Conservation (phyloP, 1,284 basidiomycete genomes). For the Moniliophthora roreri region DNA sequence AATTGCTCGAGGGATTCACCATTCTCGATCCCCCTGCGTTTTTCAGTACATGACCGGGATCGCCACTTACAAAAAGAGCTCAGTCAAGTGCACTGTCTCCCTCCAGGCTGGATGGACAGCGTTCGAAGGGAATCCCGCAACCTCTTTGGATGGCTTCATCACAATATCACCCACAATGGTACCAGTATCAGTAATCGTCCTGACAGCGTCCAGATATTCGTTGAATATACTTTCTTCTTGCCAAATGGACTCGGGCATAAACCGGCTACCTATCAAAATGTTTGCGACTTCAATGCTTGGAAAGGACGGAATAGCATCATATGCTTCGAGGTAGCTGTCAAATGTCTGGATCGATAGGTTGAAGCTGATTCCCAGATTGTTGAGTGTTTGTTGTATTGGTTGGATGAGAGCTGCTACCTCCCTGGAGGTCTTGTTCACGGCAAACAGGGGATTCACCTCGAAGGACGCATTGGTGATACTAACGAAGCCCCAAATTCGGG, state of each 20-base stretch:
- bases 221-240: constrained; percentile 4
- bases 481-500: background rate
- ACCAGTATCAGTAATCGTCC: constrained; percentile 13
- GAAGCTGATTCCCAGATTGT: constrained; percentile 10
- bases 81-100: constrained; percentile 10
- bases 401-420: background rate
- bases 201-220: constrained; percentile 7
- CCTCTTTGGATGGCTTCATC: constrained; percentile 12
- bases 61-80: constrained; percentile 11
- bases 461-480: background rate
- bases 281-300: background rate
- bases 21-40: constrained; percentile 3
- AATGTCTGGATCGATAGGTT: background rate
- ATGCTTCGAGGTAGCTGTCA: constrained; percentile 1
- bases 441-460: background rate
- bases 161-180: constrained; percentile 14
- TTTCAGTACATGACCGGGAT: background rate
- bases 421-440: background rate
- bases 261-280: constrained; percentile 11
- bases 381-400: constrained; percentile 2
- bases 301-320: background rate
- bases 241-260: constrained; percentile 17
- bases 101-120: constrained; percentile 20
- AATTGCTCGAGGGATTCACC: constrained; percentile 4
- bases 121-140: constrained; percentile 16